A percentile compares a stretch with the other conserved stretches of the same genome.
These are phyloP conservation scores for Coemansia sp. DNA, from an alignment of 192 early-diverging fungal genomes.

Conservation along the genomic window DNA sequence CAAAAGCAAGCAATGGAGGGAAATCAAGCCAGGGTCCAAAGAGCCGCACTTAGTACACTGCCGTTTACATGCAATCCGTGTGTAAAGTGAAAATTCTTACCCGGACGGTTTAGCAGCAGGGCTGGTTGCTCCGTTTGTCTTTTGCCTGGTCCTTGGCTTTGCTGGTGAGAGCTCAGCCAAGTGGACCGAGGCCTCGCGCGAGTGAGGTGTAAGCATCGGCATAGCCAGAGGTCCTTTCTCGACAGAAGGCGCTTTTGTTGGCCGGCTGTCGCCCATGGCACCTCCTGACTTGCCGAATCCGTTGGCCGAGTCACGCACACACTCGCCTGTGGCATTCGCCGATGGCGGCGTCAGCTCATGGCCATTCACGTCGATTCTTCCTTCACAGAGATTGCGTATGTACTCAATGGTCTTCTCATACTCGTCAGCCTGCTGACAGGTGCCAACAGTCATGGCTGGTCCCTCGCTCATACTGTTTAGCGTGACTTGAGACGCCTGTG, in stretches of 20 bases:
- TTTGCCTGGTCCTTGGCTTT: conserved; percentile 9
- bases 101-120: background rate
- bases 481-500: background rate
- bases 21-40: background rate
- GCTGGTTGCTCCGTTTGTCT: background rate
- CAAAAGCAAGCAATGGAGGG: conserved; percentile 4
- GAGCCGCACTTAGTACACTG: background rate
- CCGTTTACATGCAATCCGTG: background rate
- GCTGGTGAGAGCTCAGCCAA: background rate
- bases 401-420: conserved; percentile 39
- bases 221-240: background rate
- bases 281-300: background rate
- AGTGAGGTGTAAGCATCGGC: background rate
- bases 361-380: conserved; percentile 20
- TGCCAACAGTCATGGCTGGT: conserved; percentile 30
- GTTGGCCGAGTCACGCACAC: background rate
- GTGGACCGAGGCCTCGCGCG: background rate
- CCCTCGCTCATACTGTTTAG: background rate
- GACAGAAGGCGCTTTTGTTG: too few species aligned
- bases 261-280: background rate
- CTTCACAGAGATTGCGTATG: conserved; percentile 43
- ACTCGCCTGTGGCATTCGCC: background rate
- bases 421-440: conserved; percentile 29
- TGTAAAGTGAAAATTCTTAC: background rate
- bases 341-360: background rate